Conservation (phyloP, 768 basidiomycete species). For the Auricularia cornea region DNA sequence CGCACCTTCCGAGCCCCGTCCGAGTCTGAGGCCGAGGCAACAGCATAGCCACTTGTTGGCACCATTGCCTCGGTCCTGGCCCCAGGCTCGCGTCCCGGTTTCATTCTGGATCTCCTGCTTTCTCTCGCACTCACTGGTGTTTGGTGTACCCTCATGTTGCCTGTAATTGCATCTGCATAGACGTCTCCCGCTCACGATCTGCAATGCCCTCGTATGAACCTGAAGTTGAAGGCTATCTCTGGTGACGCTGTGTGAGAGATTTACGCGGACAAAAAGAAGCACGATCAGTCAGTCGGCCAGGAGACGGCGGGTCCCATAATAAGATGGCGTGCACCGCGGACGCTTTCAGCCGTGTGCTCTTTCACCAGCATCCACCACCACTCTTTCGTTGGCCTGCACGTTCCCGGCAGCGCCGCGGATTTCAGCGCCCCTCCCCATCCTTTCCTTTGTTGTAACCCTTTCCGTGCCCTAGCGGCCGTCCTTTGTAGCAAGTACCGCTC, state of each 20-base stretch:
- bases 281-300: too few relatives aligned
- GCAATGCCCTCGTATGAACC: too few relatives aligned
- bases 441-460: neutral
- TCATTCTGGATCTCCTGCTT: neutral
- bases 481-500: neutral
- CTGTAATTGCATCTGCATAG: neutral
- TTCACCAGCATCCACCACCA: neutral
- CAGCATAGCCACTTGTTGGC: neutral
- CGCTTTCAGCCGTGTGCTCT: neutral
- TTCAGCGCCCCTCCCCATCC: neutral
- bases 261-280: too few relatives aligned
- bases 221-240: too few relatives aligned
- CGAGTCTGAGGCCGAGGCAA: neutral
- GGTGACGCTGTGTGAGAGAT: too few relatives aligned
- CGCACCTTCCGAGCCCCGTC: slow-evolving; percentile 47
- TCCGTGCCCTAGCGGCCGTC: neutral
- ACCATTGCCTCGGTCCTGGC: neutral
- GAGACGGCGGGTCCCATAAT: too few relatives aligned
- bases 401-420: neutral
- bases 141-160: neutral
- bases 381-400: neutral
- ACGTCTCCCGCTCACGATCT: neutral
- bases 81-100: neutral
- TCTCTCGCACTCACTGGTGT: neutral
- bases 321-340: neutral